Conservation (phyloP, 306 rosid genomes). For the Quercus wislizeni region DNA sequence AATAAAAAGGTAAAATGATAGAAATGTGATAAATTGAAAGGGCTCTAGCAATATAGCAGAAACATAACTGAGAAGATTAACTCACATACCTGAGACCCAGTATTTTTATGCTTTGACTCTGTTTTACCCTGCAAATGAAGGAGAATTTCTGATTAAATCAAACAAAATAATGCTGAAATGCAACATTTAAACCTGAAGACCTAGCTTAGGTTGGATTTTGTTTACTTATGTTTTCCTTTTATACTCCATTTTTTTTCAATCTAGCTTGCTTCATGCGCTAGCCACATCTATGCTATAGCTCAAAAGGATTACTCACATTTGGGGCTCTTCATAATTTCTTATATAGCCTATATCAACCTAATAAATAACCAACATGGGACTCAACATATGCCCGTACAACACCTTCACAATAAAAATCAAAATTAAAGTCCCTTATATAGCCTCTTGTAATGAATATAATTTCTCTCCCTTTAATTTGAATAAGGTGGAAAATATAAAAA, state of each 20-base stretch:
- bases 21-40: constrained; percentile 14
- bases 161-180: background rate
- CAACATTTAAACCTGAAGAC: background rate
- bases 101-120: constrained; percentile 28
- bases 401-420: no score
- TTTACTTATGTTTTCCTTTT: background rate
- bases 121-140: constrained; percentile 45
- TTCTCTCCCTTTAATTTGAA: no score
- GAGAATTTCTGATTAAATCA: background rate
- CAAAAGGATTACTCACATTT: no score
- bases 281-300: no score
- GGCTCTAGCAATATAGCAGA: background rate
- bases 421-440: no score
- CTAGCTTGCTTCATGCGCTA: background rate
- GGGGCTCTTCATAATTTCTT: no score
- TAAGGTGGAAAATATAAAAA: no score
- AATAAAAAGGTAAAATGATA: background rate
- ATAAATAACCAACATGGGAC: no score
- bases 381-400: no score
- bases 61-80: constrained; percentile 11
- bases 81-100: constrained; percentile 38
- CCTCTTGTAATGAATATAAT: no score
- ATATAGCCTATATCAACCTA: no score
- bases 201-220: background rate
- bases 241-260: background rate